These are phyloP conservation scores for Dactylellina sp. DNA, from an alignment of 2,329 filamentous ascomycete genomes.

Conservation along the genomic window DNA sequence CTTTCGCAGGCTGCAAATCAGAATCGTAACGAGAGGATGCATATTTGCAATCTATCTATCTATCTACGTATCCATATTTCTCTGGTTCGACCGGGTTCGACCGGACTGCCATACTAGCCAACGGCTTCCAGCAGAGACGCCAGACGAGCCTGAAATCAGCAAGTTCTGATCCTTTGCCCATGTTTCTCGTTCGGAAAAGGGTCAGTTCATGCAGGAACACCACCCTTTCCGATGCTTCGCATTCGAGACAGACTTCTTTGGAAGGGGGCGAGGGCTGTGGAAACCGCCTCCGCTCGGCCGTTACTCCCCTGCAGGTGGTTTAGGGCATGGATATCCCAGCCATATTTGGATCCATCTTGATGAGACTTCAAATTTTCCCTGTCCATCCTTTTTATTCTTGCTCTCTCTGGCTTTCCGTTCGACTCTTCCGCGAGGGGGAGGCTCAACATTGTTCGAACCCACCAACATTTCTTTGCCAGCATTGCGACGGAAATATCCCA, in stretches of 20 bases:
- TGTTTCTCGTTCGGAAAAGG: constrained; percentile 11
- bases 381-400: not conserved
- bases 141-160: not conserved
- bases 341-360: constrained; percentile 38
- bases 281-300: constrained; percentile 43
- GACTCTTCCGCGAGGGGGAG: no score
- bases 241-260: constrained; percentile 46
- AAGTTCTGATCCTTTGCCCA: not conserved
- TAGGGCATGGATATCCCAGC: constrained; percentile 45
- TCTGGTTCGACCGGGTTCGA: no score
- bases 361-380: constrained; percentile 15
- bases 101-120: no score
- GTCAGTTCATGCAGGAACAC: constrained; percentile 50
- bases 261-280: constrained; percentile 30
- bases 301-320: constrained; percentile 35
- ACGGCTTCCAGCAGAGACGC: no score
- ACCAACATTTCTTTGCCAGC: not conserved
- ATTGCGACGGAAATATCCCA: not conserved
- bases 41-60: no score
- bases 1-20: not conserved
- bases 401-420: no score
- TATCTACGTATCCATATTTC: no score
- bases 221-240: constrained; percentile 36
- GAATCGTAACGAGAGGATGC: no score
- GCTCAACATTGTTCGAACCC: no score